Percentiles rank a stretch among this genome's conserved stretches.
These are phyloP conservation scores for Malbranchea cinnamomea DNA, from an alignment of 2,329 filamentous ascomycete genomes.

Conservation along the genomic window DNA sequence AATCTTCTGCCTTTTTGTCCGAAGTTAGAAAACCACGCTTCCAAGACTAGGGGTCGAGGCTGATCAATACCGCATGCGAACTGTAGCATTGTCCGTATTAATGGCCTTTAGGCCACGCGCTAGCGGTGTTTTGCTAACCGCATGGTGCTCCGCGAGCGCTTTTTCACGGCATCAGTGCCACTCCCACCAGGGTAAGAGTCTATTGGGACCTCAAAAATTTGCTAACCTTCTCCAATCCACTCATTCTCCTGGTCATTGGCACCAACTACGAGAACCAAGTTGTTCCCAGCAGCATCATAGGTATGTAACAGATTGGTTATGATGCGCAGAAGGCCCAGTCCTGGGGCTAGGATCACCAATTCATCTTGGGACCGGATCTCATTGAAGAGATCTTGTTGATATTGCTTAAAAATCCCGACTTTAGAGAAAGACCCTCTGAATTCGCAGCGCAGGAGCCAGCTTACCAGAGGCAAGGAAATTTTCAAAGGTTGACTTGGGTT, in stretches of 20 bases:
- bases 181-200: slow-evolving; percentile 7
- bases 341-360: slow-evolving; percentile 78
- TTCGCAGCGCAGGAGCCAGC: slow-evolving; percentile 6
- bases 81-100: slow-evolving; percentile 86
- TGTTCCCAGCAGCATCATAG: slow-evolving; percentile 91
- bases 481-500: slow-evolving; percentile 30
- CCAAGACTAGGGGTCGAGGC: neutral
- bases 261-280: slow-evolving; percentile 74
- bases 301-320: slow-evolving; percentile 94
- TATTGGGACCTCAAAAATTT: neutral
- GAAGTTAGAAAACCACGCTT: neutral
- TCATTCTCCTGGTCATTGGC: slow-evolving; percentile 88
- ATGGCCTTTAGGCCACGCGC: slow-evolving; percentile 79
- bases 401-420: slow-evolving; percentile 40
- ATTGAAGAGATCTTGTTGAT: slow-evolving; percentile 90
- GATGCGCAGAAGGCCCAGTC: slow-evolving; percentile 79
- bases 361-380: slow-evolving; percentile 84
- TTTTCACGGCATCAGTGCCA: slow-evolving; percentile 7
- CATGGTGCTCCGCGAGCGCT: slow-evolving; percentile 86
- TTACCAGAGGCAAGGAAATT: slow-evolving; percentile 46
- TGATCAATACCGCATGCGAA: slow-evolving; percentile 52
- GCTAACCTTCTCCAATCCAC: slow-evolving; percentile 71
- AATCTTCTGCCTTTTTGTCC: slow-evolving; percentile 58
- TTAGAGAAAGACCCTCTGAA: slow-evolving; percentile 4
- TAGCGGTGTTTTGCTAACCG: slow-evolving; percentile 66